These are phyloP conservation scores for Termitomyces sp. DNA, from an alignment of 768 basidiomycete genomes.

Conservation along the genomic window DNA sequence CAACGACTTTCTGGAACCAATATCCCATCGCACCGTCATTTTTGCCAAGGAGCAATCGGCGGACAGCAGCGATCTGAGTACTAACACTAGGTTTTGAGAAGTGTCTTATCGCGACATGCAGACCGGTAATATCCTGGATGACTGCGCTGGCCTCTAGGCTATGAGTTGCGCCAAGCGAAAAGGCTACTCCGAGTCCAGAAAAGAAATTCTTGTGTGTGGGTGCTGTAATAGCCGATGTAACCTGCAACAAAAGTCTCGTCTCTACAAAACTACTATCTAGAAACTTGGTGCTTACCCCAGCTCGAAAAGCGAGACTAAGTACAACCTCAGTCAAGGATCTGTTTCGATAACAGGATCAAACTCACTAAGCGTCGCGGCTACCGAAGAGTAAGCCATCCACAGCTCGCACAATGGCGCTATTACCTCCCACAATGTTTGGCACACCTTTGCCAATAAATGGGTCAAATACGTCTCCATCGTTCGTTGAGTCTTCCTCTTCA, in stretches of 20 bases:
- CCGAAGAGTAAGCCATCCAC: slow-evolving; percentile 72
- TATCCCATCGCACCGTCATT: slow-evolving; percentile 33
- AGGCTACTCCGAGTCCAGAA: slow-evolving; percentile 62
- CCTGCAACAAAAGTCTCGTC: slow-evolving; percentile 20
- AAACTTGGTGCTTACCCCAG: slow-evolving; percentile 45
- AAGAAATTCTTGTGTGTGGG: slow-evolving; percentile 54
- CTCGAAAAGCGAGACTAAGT: slow-evolving; percentile 60
- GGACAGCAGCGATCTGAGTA: slow-evolving; percentile 75
- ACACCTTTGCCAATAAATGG: slow-evolving; percentile 39
- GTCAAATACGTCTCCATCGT: slow-evolving; percentile 62
- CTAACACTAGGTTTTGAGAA: slow-evolving; percentile 58
- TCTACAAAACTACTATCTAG: neutral
- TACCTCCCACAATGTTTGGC: slow-evolving; percentile 50
- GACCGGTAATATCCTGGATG: slow-evolving; percentile 56
- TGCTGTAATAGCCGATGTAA: slow-evolving; percentile 61
- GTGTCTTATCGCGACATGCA: slow-evolving; percentile 64
- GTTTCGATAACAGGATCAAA: slow-evolving; percentile 11
- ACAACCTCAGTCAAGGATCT: neutral
- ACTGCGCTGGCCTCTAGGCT: slow-evolving; percentile 62
- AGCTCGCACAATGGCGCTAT: slow-evolving; percentile 55
- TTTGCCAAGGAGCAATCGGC: slow-evolving; percentile 55
- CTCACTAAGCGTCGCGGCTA: slow-evolving; percentile 70
- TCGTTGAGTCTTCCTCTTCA: slow-evolving; percentile 60
- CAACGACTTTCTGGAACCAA: slow-evolving; percentile 44
- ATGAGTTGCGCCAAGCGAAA: slow-evolving; percentile 58